phyloP scores from a whole-genome alignment of 306 rosid species.

The Geum urbanum region DNA sequence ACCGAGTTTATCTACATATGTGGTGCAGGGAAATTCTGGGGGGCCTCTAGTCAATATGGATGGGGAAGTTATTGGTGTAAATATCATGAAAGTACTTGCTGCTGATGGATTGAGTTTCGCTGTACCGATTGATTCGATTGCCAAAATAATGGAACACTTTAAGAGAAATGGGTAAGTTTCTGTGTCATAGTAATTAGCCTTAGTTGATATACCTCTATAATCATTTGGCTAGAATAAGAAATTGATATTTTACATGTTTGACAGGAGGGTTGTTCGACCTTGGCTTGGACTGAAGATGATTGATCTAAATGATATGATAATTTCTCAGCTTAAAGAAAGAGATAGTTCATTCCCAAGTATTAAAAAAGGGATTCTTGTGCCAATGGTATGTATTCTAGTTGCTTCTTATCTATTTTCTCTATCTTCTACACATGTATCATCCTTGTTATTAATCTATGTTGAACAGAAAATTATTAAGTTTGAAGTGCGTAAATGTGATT shows the following conservation, averaged over 20 bases:
- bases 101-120: conserved; percentile 92
- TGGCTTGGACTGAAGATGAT: conserved; percentile 95
- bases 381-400: conserved; percentile 42
- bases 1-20: background rate
- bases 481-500: background rate
- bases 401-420: background rate
- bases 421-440: background rate
- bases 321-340: conserved; percentile 63
- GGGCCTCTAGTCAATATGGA: conserved; percentile 88
- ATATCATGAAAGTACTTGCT: conserved; percentile 60
- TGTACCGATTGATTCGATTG: conserved; percentile 71
- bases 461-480: background rate
- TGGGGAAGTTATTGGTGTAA: conserved; percentile 87
- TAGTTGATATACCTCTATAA: background rate
- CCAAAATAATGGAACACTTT: conserved; percentile 69
- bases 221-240: background rate
- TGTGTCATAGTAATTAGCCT: background rate
- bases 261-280: conserved; percentile 88
- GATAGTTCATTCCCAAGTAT: conserved; percentile 69
- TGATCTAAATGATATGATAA: conserved; percentile 72
- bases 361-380: conserved; percentile 69
- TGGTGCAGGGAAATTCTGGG: conserved; percentile 86
- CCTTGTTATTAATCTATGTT: background rate
- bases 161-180: conserved; percentile 63
- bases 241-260: conserved; percentile 16